These are phyloP conservation scores for Yueomyces sinensis DNA, from an alignment of 805 yeast genomes.

Conservation along the genomic window DNA sequence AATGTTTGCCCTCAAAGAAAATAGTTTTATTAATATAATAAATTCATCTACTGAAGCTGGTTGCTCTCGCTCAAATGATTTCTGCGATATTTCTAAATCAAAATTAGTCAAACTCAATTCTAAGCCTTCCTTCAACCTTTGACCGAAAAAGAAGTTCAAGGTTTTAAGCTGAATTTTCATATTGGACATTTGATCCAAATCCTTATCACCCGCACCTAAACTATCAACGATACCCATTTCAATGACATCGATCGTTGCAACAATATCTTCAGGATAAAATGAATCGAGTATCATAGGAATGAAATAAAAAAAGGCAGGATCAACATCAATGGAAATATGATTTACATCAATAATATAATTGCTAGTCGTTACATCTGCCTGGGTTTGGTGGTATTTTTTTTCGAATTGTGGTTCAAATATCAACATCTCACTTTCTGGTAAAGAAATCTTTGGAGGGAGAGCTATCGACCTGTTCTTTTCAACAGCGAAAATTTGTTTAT, in stretches of 20 bases:
- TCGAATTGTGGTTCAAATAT: too few species aligned
- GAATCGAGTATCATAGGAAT: conserved; percentile 27
- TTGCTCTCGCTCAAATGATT: conserved; percentile 8
- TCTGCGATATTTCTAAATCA: conserved; percentile 13
- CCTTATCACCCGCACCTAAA: conserved; percentile 24
- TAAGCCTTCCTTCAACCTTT: conserved; percentile 7
- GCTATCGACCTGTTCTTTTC: too few species aligned
- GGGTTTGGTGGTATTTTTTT: too few species aligned
- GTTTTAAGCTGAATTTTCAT: conserved; percentile 9
- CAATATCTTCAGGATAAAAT: conserved; percentile 28
- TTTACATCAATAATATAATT: conserved; percentile 29
- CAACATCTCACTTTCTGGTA: not conserved
- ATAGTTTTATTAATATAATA: conserved; percentile 7
- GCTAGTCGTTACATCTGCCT: conserved; percentile 1
- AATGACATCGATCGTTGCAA: conserved; percentile 45
- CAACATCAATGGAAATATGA: conserved; percentile 29
- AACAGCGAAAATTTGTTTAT: not conserved
- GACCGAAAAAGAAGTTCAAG: conserved; percentile 14
- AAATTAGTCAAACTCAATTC: conserved; percentile 11
- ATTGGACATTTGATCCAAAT: conserved; percentile 5
- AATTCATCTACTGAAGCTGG: conserved; percentile 7
- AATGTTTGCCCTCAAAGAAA: conserved; percentile 11
- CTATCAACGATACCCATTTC: conserved; percentile 45
- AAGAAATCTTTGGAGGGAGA: not conserved
- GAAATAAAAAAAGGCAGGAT: conserved; percentile 24